These are phyloP conservation scores for Botrytis fabae DNA, from an alignment of 2,329 filamentous ascomycete genomes.

Conservation along the genomic window DNA sequence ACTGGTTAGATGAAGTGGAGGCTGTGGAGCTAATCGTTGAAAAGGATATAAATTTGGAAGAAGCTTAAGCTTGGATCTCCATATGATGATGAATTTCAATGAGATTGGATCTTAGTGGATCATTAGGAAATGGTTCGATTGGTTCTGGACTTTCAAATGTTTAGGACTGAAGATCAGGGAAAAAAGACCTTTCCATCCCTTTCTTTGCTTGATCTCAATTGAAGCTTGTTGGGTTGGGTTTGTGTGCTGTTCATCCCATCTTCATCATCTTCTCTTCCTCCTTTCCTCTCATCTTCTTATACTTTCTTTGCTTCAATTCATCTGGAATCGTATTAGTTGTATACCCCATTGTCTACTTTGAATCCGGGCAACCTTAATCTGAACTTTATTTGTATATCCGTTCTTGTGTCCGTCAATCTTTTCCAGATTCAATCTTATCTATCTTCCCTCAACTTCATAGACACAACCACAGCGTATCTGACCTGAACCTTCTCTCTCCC, in stretches of 20 bases:
- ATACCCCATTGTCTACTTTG: neutral
- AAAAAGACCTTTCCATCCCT: slow-evolving; percentile 7
- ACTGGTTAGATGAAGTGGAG: slow-evolving; percentile 1
- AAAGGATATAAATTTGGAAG: neutral
- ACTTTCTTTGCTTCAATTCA: neutral
- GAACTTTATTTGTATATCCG: neutral
- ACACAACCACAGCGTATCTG: neutral
- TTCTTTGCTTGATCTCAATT: slow-evolving; percentile 6
- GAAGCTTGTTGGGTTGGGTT: neutral
- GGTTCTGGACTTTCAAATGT: slow-evolving; percentile 10
- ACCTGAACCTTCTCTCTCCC: neutral
- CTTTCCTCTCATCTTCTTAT: neutral
- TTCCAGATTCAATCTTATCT: neutral
- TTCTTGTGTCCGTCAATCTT: neutral
- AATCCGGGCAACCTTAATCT: neutral
- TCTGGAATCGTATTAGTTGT: neutral
- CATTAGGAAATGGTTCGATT: slow-evolving; percentile 2
- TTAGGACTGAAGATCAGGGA: neutral
- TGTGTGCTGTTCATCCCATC: neutral
- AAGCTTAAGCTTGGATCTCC: slow-evolving; percentile 10
- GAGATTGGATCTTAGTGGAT: slow-evolving; percentile 2
- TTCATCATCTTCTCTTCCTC: neutral
- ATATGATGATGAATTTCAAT: slow-evolving; percentile 3
- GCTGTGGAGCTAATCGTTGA: neutral
- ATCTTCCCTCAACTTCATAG: neutral